Conservation (phyloP, 2,329 filamentous ascomycete species). For the Paraphaeosphaeria sporulosa region DNA sequence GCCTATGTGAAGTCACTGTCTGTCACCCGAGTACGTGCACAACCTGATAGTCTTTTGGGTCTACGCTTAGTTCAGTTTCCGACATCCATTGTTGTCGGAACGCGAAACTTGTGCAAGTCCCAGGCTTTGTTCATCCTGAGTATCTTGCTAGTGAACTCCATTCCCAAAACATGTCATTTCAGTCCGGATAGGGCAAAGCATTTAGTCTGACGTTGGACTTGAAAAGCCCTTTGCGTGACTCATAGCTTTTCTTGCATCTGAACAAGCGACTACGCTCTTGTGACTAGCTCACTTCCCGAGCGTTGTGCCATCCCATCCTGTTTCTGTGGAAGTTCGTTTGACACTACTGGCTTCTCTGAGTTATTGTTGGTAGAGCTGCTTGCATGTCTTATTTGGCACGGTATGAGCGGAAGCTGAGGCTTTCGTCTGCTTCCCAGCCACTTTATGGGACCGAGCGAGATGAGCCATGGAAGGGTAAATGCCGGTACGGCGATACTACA, state of each 20-base stretch:
- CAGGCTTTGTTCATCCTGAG: background rate
- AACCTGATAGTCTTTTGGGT: slow-evolving; percentile 2
- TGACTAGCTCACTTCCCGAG: background rate
- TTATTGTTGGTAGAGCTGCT: background rate
- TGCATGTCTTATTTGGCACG: background rate
- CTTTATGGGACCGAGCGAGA: background rate
- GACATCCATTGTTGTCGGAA: background rate
- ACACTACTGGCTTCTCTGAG: background rate
- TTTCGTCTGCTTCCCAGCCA: background rate
- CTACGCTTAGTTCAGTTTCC: background rate
- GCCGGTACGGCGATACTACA: too few relatives aligned
- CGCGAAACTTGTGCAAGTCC: background rate
- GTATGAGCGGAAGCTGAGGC: background rate
- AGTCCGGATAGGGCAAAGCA: background rate
- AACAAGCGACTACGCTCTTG: background rate
- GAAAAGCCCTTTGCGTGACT: background rate
- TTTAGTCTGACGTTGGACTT: background rate
- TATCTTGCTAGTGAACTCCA: background rate
- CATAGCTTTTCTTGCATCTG: background rate
- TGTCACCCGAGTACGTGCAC: slow-evolving; percentile 10
- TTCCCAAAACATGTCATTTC: background rate
- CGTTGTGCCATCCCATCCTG: background rate
- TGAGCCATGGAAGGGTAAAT: too few relatives aligned
- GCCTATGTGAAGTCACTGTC: slow-evolving; percentile 7
- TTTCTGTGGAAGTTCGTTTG: background rate